Percentiles rank a stretch among this genome's conserved stretches.
Conservation (phyloP, 1,284 basidiomycete genomes). For the Ceratobasidium sp. region DNA sequence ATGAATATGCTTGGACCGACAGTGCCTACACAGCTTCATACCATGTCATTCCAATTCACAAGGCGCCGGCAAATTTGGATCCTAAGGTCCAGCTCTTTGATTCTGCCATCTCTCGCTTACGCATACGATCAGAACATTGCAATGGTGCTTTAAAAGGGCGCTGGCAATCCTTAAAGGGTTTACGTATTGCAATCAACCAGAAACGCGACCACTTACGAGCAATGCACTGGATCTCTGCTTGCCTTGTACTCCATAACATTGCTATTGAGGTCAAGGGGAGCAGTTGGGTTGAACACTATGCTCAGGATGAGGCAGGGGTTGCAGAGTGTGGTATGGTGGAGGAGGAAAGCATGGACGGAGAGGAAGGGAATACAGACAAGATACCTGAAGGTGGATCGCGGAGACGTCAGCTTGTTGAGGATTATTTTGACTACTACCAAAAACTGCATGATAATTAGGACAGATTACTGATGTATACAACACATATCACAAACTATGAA, state of each 20-base stretch:
- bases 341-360: background rate
- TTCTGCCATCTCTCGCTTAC: slow-evolving; percentile 47
- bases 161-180: slow-evolving; percentile 57
- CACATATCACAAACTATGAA: too few relatives aligned
- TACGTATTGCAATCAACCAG: slow-evolving; percentile 54
- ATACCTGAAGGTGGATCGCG: background rate
- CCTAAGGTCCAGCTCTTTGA: slow-evolving; percentile 4
- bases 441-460: background rate
- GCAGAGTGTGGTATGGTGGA: background rate
- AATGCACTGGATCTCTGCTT: slow-evolving; percentile 55
- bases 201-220: slow-evolving; percentile 55
- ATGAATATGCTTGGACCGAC: slow-evolving; percentile 61
- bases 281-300: background rate
- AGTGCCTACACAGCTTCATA: slow-evolving; percentile 56
- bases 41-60: background rate
- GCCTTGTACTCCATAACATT: slow-evolving; percentile 12
- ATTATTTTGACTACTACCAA: slow-evolving; percentile 3
- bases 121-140: slow-evolving; percentile 58
- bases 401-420: background rate
- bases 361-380: background rate
- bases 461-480: background rate
- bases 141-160: slow-evolving; percentile 58
- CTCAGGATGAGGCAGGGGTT: background rate
- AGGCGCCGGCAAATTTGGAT: background rate
- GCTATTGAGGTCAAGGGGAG: background rate